These are phyloP conservation scores for Phytophthora idaei DNA, from an alignment of 352 stramenopile genomes.

Conservation along the genomic window DNA sequence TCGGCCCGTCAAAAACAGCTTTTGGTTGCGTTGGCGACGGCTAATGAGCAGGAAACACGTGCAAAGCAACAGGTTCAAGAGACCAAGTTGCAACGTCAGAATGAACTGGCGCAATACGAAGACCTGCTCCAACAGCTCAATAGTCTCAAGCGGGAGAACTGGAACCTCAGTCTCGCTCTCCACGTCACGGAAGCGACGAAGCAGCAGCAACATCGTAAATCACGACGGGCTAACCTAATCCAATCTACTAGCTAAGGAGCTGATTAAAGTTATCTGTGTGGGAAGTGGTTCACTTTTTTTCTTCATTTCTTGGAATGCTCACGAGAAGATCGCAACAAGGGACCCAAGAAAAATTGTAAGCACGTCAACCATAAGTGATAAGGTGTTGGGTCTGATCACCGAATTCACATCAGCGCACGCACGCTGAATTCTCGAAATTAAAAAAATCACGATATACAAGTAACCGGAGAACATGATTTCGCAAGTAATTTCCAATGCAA, in stretches of 20 bases:
- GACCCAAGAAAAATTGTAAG: no score
- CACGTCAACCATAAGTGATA: no score
- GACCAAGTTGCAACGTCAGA: conserved; percentile 37
- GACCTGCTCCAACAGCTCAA: conserved; percentile 61
- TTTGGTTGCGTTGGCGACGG: conserved; percentile 56
- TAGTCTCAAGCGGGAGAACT: conserved; percentile 70
- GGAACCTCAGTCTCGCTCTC: conserved; percentile 65
- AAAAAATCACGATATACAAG: no score
- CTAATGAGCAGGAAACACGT: conserved; percentile 81
- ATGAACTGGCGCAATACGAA: conserved; percentile 48
- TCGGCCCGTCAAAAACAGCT: conserved; percentile 35
- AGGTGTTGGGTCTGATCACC: no score
- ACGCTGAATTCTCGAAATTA: no score
- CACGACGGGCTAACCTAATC: neutral
- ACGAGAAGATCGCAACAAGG: no score
- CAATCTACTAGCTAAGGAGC: neutral
- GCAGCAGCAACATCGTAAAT: conserved; percentile 16
- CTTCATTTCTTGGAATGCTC: no score
- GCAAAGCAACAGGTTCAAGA: conserved; percentile 58
- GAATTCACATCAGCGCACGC: no score
- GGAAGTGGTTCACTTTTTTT: neutral
- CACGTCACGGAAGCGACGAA: conserved; percentile 56
- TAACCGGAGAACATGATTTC: no score
- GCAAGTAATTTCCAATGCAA: no score
- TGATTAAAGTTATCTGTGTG: neutral